Evolutionary conservation across 345 rosid species (phyloP), one percentile per base, ranked within the genome.

Genomic region (Jatropha curcas): DNA sequence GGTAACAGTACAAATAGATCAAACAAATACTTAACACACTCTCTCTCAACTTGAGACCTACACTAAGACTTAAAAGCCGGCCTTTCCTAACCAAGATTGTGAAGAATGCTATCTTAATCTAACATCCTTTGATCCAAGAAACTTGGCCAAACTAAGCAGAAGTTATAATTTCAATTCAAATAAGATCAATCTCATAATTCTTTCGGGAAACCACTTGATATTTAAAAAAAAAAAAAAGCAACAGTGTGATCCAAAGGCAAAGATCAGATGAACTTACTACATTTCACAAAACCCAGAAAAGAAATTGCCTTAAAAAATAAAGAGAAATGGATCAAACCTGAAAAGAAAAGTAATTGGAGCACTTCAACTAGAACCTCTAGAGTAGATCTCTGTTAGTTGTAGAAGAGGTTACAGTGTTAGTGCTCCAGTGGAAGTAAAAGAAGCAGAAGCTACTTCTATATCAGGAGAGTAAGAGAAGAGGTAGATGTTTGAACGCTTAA

Each of bases 281-380:
- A 17, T 66, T 58, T 16, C 56, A 45, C 14, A 50, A 48, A 51
- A n/a, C 41, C 68, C 59, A 59, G 41, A 46, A 43, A 31, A 31
- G 24, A 69, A 28, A 41, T 63, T 9, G 65, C 48, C n/a, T 11
- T 6, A 64, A 63, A 52, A 9, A 37, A 28, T 10, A 37, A 4
- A n/a, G 20, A 59, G 34, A 63, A 51, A 45, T 12, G 60, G 67
- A 60, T 67, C 65, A 30, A 71, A 68, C 86, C 79, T 67, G 72
- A 66, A 62, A 24, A 53, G 14, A 34, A 52, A 24, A 53, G 14
- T 34, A 52, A 56, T 27, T 19, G 45, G 56, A 64, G 46, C 53
- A 14, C 19, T 14, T 48, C 11, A 41, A 41, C 11, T 52, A 46
- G 24, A 46, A 71, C 16, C 71, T 70, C 68, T 48, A 3, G 20